Evolutionary conservation across 805 yeast species (phyloP), one percentile per base, ranked within the genome.

Genomic region (Candida easanensis): DNA sequence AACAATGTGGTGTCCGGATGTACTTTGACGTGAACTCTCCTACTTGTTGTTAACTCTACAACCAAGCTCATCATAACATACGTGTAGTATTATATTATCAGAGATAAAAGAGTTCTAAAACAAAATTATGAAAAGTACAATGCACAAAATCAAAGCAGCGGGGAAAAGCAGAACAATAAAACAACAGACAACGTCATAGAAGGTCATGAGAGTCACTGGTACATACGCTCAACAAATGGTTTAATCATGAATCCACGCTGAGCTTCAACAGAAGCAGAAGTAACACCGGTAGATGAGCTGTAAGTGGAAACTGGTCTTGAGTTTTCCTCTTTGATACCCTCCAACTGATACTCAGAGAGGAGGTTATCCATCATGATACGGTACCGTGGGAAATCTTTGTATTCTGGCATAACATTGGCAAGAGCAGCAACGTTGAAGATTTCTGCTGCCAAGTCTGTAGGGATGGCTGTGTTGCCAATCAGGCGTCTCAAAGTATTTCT

Each of bases 381-480:
- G 11, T 36, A 19, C 27, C 42, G 38, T 13, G 35, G 46, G 23
- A 27, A 36, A 5, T 55, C 49, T 4, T 40, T 8, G 33, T 53
- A 56, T 8, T 54, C 60, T 5, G 57, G 56, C 30, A 52, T 49
- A 18, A 52, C 41, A 11, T 32, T 65, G 2, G 70, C 61, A 10
- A 68, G 50, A 1, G 62, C 56, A 0, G 67, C 63, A 26, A 64
- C 56, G 13, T 60, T 62, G 16, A 64, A 59, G 22, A 59, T 50
- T 22, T 57, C 60, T 13, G 63, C 61, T 1, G 58, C 44, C 11
- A 67, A 49, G 11, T 66, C 56, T 11, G 55, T 41, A 3, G 57
- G 41, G 14, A 45, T 38, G 2, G 52, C 28, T 16, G 38, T 27
- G 5, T 46, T 35, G 7, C 39, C 32, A 5, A 54, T 37, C 17